Evolutionary conservation across 345 rosid species (phyloP), one percentile per base, ranked within the genome.

Genomic region (Lepidium aucheri): DNA sequence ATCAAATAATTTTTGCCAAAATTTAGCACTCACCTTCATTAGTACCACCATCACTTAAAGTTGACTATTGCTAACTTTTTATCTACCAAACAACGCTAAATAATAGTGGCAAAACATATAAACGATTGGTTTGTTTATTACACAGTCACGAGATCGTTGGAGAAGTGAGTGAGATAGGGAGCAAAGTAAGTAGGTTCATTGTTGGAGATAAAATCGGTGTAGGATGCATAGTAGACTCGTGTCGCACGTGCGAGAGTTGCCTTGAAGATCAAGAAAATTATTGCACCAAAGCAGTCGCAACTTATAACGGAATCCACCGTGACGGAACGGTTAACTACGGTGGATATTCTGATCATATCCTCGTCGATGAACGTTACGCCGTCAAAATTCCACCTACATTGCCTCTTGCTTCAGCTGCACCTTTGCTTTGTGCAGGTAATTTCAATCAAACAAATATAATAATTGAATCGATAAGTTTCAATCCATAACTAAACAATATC

Each of bases 121-220:
- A 60, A 71, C 24, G 32, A 28, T 35, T 36, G 42, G 12, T 60
- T 24, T 33, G 22, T 51, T 32, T 42, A 6, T 38, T 61, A 26
- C 72, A 86, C 72, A 86, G 92, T 57, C 92, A 86, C 53, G 89
- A 86, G 67, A 82, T 86, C n/a, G 78, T 82, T 4, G 94, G 94
- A 18, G 79, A 69, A 59, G 94, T 85, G 70, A 77, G 63, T 49
- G 90, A 80, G 60, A 72, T 77, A 1, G 94, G 94, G 8, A 67
- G 64, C 74, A 75, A 77, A 49, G 90, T 83, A 6, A 57, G 60
- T 10, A 86, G 79, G 12, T 72, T 80, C 56, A 78, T 64, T 38
- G 60, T 72, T 16, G 87, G 89, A 47, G 89, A 86, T 56, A 84
- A 54, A 73, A 73, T 84, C 0, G 87, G 82, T 5, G 83, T 84